Evolutionary conservation across 2,329 filamentous ascomycete genomes (phyloP).

Genomic region (Domatiomyces catenatus): DNA sequence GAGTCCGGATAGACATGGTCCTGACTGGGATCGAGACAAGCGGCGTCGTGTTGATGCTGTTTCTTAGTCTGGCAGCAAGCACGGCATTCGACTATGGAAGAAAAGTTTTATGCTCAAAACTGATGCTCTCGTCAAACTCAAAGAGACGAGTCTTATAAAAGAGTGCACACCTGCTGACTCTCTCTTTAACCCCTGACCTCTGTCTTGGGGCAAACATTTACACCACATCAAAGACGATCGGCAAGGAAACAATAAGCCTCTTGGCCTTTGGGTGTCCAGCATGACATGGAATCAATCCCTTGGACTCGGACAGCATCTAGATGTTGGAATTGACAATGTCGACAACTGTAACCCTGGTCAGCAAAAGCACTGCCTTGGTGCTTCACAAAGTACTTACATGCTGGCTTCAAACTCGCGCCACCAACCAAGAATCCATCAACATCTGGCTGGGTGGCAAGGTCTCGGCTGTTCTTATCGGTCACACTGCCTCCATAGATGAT

Average conservation of each 20-base stretch:
- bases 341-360: constrained; percentile 32
- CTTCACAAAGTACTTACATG: constrained; percentile 44
- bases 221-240: not conserved
- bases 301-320: not conserved
- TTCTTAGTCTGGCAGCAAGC: not conserved
- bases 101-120: not conserved
- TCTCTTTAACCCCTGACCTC: not conserved
- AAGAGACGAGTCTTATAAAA: not conserved
- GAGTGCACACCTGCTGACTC: not conserved
- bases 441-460: constrained; percentile 79
- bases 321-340: constrained; percentile 52
- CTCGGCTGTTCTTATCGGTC: constrained; percentile 93
- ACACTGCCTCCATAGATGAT: constrained; percentile 96
- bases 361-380: not conserved
- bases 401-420: constrained; percentile 91
- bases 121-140: not conserved
- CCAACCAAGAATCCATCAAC: constrained; percentile 98
- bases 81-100: not conserved
- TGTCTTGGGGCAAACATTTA: not conserved
- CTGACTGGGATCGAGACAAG: constrained; percentile 20
- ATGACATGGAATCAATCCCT: not conserved
- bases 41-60: not conserved
- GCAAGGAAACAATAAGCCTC: not conserved
- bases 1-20: constrained; percentile 3
- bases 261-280: not conserved